These are phyloP conservation scores for Candida glucosophila DNA, from an alignment of 1,139 yeast genomes.

Conservation along the genomic window DNA sequence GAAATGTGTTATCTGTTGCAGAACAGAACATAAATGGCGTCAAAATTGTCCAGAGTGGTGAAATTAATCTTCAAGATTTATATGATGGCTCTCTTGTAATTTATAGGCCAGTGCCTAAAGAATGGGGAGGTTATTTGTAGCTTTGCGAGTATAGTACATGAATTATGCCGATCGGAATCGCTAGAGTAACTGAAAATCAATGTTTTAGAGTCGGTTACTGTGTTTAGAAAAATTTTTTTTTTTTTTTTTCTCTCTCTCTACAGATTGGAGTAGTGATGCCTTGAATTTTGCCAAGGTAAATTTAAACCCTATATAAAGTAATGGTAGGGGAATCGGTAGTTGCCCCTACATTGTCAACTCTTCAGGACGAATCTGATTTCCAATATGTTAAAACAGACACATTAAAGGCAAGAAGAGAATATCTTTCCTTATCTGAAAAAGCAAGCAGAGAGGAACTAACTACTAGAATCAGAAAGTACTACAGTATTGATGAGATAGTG, in stretches of 20 bases:
- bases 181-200: too few relatives aligned
- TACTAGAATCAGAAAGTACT: slow-evolving; percentile 35
- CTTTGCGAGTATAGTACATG: too few relatives aligned
- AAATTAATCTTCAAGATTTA: slow-evolving; percentile 33
- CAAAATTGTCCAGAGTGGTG: slow-evolving; percentile 39
- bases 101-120: slow-evolving; percentile 47
- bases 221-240: background rate
- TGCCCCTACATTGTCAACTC: slow-evolving; percentile 57
- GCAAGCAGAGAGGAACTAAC: slow-evolving; percentile 17
- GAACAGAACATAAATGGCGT: slow-evolving; percentile 57
- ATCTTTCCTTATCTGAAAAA: slow-evolving; percentile 18
- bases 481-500: slow-evolving; percentile 40
- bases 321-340: slow-evolving; percentile 10
- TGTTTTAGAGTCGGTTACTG: too few relatives aligned
- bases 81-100: slow-evolving; percentile 40
- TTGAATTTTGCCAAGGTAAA: too few relatives aligned
- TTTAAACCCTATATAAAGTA: background rate
- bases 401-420: slow-evolving; percentile 21
- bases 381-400: slow-evolving; percentile 28
- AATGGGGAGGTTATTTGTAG: slow-evolving; percentile 37
- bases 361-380: slow-evolving; percentile 47
- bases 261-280: background rate
- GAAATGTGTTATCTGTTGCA: slow-evolving; percentile 31
- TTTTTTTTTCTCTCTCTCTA: slow-evolving; percentile 1
- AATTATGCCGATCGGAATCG: too few relatives aligned